Conservation (phyloP, 345 rosid species). For the Arabis hirsuta region DNA sequence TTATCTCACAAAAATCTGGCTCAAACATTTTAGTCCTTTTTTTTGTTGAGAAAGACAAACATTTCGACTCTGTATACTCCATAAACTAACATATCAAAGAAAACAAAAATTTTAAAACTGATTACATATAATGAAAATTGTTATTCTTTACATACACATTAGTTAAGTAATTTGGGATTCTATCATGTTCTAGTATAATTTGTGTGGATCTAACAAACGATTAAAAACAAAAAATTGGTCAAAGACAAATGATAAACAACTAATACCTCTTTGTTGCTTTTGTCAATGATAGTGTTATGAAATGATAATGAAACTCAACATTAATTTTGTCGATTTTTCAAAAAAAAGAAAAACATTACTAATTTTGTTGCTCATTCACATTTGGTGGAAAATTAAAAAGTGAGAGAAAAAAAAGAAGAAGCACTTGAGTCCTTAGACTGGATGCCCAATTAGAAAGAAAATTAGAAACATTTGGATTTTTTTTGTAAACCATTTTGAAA, state of each 20-base stretch:
- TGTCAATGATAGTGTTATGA: neutral
- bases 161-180: neutral
- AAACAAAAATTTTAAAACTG: too few relatives aligned
- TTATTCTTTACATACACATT: neutral
- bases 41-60: too few relatives aligned
- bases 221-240: too few relatives aligned
- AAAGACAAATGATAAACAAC: too few relatives aligned
- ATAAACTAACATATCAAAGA: neutral
- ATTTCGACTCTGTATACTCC: too few relatives aligned
- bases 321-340: neutral
- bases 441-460: slow-evolving; percentile 1
- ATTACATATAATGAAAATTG: neutral
- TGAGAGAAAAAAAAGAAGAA: slow-evolving; percentile 19
- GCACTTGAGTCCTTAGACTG: slow-evolving; percentile 18
- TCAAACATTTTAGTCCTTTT: too few relatives aligned
- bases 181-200: neutral
- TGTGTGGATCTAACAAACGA: neutral
- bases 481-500: slow-evolving; percentile 26
- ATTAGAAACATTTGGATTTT: slow-evolving; percentile 13
- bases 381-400: slow-evolving; percentile 5
- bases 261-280: too few relatives aligned
- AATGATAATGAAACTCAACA: neutral
- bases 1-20: too few relatives aligned
- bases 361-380: neutral
- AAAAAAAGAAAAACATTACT: too few relatives aligned